Base-by-base conservation (phyloP, 441 rosid species). In the Corymbia citriodora region DNA sequence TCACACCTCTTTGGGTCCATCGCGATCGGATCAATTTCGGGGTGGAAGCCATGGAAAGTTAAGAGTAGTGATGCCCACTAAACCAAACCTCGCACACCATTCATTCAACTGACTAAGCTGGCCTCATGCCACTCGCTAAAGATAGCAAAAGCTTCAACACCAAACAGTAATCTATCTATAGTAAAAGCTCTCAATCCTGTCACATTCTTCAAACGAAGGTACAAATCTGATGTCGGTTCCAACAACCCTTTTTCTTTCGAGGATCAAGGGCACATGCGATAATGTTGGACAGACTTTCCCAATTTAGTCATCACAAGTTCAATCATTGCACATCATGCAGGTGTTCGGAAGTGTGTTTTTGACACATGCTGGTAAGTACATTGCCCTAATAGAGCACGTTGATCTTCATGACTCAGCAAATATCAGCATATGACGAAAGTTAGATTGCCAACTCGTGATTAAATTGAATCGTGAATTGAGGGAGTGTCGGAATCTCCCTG, bases 131-230 rank as follows among this genome's bases (percentile, higher is more conserved):
- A 3, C 59, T 19, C 25, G 3, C 1, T 21, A 55, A 23, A 55
- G 4, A 55, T 9, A 55, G 1, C 19, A 55, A 55, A 55, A 55
- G 0, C 59, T 55, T 1, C 59, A 19, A 55, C 4, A 3, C 59
- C 25, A 55, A 55, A 3, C 59, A 8, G 18, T 23, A 18, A 57
- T 4, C 6, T 0, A 1, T 23, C 0, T 10, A 57, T 4, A 10
- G 29, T 23, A 57, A 57, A 57, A 57, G 25, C 63, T 57, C 63
- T 4, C 6, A 0, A 6, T 57, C 63, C 63, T 10, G 29, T 57
- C 6, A 57, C 63, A 57, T 57, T 23, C 5, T 57, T 57, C 29
- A 57, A 23, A 57, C 29, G 63, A 57, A 57, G 63, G 63, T 57
- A 57, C 29, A 57, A 12, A 23, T 57, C 63, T 57, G 21, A 57